phyloP scores from a whole-genome alignment of 345 rosid species.

The Citrus cavaleriei region DNA sequence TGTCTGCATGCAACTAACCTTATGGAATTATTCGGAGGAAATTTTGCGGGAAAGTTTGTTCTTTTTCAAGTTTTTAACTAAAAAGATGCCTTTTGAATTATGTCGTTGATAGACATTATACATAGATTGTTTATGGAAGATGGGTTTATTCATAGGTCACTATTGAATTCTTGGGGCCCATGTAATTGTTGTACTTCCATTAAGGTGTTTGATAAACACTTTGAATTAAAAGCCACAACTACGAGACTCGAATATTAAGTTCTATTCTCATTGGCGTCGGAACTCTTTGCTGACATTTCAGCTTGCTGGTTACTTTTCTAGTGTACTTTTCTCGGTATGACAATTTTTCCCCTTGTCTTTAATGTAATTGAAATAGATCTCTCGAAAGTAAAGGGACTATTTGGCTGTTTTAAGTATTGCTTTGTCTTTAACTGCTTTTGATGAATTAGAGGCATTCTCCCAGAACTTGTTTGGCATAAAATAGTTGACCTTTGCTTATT shows the following conservation, averaged over 20 bases:
- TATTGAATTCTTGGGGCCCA: no score
- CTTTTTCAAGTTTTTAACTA: no score
- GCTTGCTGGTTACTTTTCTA: not conserved
- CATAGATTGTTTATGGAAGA: no score
- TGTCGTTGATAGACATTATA: no score
- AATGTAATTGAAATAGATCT: not conserved
- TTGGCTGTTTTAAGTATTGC: not conserved
- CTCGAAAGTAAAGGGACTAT: not conserved
- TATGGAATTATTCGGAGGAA: not conserved
- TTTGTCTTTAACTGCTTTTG: not conserved
- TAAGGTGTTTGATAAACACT: no score
- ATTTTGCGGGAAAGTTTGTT: not conserved
- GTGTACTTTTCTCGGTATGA: not conserved
- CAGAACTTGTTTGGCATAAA: not conserved
- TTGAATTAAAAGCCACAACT: no score
- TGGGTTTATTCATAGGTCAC: no score
- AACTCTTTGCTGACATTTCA: not conserved
- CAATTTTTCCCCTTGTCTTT: not conserved
- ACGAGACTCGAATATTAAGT: not conserved
- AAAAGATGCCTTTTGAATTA: no score
- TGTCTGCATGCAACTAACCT: not conserved
- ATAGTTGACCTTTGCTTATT: not conserved
- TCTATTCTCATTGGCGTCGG: not conserved
- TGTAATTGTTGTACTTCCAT: no score
- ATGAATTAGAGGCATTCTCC: not conserved